phyloP scores from a whole-genome alignment of 1,284 basidiomycete genomes.

The Malassezia psittaci region DNA sequence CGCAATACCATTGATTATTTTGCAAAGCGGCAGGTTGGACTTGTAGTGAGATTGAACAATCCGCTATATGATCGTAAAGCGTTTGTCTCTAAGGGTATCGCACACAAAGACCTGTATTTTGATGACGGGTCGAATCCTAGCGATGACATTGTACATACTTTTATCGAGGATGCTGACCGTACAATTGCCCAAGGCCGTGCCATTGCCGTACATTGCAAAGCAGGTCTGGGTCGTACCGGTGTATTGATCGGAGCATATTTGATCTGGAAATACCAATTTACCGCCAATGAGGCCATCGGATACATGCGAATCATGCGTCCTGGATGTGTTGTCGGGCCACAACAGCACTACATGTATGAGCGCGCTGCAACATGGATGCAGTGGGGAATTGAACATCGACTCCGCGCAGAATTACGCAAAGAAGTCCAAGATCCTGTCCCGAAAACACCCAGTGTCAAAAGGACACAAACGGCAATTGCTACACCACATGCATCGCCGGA shows the following conservation, averaged over 20 bases:
- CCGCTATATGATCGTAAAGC: conserved; percentile 77
- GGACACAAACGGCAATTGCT: conserved; percentile 6
- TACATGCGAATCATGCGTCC: conserved; percentile 97
- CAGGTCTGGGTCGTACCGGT: conserved; percentile 81
- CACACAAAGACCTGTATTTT: conserved; percentile 73
- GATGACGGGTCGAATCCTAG: conserved; percentile 97
- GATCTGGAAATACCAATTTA: conserved; percentile 98
- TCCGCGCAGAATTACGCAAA: conserved; percentile 21
- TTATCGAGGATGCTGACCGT: conserved; percentile 72
- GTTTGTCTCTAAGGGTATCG: conserved; percentile 76
- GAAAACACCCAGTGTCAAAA: conserved; percentile 10
- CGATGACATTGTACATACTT: conserved; percentile 81
- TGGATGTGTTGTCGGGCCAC: conserved; percentile 78
- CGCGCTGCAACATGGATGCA: conserved; percentile 49
- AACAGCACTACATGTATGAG: conserved; percentile 84
- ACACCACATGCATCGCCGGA: conserved; percentile 14
- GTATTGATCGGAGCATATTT: conserved; percentile 86
- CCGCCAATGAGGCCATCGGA: conserved; percentile 90
- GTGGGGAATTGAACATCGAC: conserved; percentile 26
- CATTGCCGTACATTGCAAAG: conserved; percentile 79
- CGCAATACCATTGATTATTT: conserved; percentile 82
- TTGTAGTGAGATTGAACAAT: conserved; percentile 92
- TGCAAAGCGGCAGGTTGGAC: conserved; percentile 68
- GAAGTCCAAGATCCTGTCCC: conserved; percentile 15
- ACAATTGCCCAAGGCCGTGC: conserved; percentile 67